Evolutionary conservation across 1,139 yeast genomes (phyloP), one percentile per base, ranked within the genome.

Genomic region (Sugiyamaella novakii): DNA sequence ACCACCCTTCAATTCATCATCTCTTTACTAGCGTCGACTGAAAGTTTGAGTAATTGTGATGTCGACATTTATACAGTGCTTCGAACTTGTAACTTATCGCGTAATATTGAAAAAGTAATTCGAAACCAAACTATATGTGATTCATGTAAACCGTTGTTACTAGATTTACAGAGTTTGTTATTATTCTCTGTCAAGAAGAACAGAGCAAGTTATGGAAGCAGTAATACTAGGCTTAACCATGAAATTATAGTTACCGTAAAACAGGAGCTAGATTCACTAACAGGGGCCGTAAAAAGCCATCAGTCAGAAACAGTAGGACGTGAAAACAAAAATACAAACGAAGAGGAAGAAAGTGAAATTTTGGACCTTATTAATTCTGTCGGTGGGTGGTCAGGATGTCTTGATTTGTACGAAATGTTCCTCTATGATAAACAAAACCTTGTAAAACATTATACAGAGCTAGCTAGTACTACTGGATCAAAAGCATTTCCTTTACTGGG

Each of bases 401-500:
- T 65, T 15, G 70, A 65, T 46, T 54, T 65, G 39, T 53, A 57
- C 39, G 69, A 66, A 47, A 55, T 66, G 39, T 49, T 61, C 46
- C 51, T 52, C 25, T 60, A 58, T 31, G 62, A 59, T 40, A 56
- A 57, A 36, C 53, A 58, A 50, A 49, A 54, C 14, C 58, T 66
- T 40, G 54, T 58, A 42, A 62, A 63, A 50, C 51, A 58, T 41
- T 63, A 59, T 31, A 54, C 62, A 30, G 67, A 64, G 37, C 66
- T 64, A 41, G 55, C 63, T 33, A 62, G 65, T 15, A 59, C 60
- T 44, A 49, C 62, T 18, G 55, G 54, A 30, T 46, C 57, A 5
- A 55, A 56, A 1, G 59, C 63, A 18, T 72, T 73, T 53, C 77
- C 78, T 2, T 50, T 74, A 19, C 57, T 65, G 8, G 50, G 55